phyloP scores from a whole-genome alignment of 768 basidiomycete genomes.

The Clavaria fumosa region DNA sequence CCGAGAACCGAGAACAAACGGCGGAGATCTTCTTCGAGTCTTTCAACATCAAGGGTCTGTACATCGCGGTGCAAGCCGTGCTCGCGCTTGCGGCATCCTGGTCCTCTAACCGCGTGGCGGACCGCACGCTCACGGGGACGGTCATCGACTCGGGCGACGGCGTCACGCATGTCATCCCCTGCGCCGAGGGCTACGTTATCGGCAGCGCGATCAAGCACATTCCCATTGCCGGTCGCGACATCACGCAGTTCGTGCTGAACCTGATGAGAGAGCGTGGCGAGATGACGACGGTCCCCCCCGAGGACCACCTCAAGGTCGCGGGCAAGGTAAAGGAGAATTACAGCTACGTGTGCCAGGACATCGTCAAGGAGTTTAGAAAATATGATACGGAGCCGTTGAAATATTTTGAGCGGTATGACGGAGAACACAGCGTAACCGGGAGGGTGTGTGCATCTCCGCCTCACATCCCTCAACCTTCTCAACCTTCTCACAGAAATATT shows the following conservation, averaged over 20 bases:
- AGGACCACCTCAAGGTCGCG: slow-evolving; percentile 86
- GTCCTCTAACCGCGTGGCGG: slow-evolving; percentile 79
- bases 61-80: slow-evolving; percentile 98
- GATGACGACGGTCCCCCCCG: slow-evolving; percentile 77
- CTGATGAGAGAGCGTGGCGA: slow-evolving; percentile 93
- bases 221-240: slow-evolving; percentile 95
- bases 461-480: neutral
- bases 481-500: slow-evolving; percentile 61
- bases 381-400: slow-evolving; percentile 94
- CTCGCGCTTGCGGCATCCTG: slow-evolving; percentile 96
- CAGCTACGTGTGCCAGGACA: slow-evolving; percentile 97
- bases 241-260: slow-evolving; percentile 91
- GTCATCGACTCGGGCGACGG: slow-evolving; percentile 99
- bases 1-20: slow-evolving; percentile 97
- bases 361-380: slow-evolving; percentile 97
- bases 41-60: slow-evolving; percentile 97
- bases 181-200: slow-evolving; percentile 96
- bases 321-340: slow-evolving; percentile 95
- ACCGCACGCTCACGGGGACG: slow-evolving; percentile 89
- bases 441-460: slow-evolving; percentile 37
- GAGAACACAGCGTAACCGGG: slow-evolving; percentile 85
- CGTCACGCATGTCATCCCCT: slow-evolving; percentile 95
- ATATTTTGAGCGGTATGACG: slow-evolving; percentile 86
- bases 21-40: slow-evolving; percentile 99
- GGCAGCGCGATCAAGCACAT: slow-evolving; percentile 98